Conservation (phyloP, 257 asterid genomes). For the Vinca minor region DNA sequence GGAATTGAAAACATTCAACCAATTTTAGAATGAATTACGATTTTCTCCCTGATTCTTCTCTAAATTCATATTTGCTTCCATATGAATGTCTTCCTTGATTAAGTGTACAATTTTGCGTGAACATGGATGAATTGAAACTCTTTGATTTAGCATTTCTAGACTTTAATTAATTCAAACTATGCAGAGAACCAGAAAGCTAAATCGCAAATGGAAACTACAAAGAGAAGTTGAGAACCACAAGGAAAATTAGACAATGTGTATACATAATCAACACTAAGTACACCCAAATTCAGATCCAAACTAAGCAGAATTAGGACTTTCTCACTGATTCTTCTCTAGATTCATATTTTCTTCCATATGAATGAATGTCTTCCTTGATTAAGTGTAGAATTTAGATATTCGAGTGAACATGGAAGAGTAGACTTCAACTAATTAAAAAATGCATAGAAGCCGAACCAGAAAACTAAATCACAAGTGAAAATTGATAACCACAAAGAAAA, state of each 20-base stretch:
- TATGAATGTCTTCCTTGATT: too few species aligned
- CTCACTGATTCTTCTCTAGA: background rate
- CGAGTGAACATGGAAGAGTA: background rate
- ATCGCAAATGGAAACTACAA: background rate
- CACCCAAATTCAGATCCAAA: background rate
- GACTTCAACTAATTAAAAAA: background rate
- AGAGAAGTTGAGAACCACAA: background rate
- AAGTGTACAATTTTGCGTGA: background rate
- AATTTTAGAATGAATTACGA: background rate
- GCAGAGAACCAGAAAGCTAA: background rate
- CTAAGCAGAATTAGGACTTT: background rate
- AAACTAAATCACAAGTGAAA: background rate
- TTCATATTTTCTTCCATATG: background rate
- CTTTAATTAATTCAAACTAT: background rate
- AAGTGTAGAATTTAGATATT: too few species aligned
- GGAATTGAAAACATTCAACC: too few species aligned
- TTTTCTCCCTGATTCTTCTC: background rate
- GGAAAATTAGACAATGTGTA: background rate
- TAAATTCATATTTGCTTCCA: background rate
- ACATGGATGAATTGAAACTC: background rate
- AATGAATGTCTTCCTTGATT: background rate
- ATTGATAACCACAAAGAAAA: background rate
- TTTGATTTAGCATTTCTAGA: background rate
- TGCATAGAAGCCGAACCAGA: background rate
- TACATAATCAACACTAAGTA: background rate